These are phyloP conservation scores for Hyphodiscus sp. DNA, from an alignment of 2,329 filamentous ascomycete genomes.

Conservation along the genomic window DNA sequence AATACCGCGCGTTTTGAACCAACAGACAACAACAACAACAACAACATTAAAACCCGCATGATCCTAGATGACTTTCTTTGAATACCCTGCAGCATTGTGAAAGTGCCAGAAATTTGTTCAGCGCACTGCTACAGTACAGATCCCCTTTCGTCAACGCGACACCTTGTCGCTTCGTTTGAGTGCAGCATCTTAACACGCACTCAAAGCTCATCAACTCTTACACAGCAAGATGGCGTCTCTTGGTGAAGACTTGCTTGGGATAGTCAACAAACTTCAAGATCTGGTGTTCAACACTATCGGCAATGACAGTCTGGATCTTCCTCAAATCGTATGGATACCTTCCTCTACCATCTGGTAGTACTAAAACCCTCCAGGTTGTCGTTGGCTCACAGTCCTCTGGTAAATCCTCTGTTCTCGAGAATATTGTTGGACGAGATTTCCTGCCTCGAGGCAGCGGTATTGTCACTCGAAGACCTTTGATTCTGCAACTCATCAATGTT, in stretches of 20 bases:
- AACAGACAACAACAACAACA: not conserved
- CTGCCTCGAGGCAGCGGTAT: constrained; percentile 94
- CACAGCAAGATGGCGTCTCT: constrained; percentile 70
- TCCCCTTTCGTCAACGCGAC: constrained; percentile 12
- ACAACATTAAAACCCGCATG: not conserved
- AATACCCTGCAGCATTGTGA: constrained; percentile 7
- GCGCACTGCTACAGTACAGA: not conserved
- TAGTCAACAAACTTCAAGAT: constrained; percentile 98
- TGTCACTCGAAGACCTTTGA: constrained; percentile 87
- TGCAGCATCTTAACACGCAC: constrained; percentile 1
- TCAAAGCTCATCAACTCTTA: not conserved
- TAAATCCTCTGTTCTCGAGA: constrained; percentile 97
- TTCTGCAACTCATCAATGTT: constrained; percentile 97
- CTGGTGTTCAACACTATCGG: constrained; percentile 99
- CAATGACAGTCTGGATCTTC: constrained; percentile 94
- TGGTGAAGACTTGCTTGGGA: constrained; percentile 88
- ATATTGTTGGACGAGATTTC: constrained; percentile 97
- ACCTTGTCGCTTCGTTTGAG: not conserved
- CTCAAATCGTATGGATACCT: constrained; percentile 76
- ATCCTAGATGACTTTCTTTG: constrained; percentile 18
- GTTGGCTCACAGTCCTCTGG: constrained; percentile 97
- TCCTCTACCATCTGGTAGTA: constrained; percentile 10
- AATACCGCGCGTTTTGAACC: not conserved
- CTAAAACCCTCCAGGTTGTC: constrained; percentile 63
- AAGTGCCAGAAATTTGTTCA: not conserved